phyloP scores from a whole-genome alignment of 2,329 filamentous ascomycete species.

The Stylonectria norvegica region DNA sequence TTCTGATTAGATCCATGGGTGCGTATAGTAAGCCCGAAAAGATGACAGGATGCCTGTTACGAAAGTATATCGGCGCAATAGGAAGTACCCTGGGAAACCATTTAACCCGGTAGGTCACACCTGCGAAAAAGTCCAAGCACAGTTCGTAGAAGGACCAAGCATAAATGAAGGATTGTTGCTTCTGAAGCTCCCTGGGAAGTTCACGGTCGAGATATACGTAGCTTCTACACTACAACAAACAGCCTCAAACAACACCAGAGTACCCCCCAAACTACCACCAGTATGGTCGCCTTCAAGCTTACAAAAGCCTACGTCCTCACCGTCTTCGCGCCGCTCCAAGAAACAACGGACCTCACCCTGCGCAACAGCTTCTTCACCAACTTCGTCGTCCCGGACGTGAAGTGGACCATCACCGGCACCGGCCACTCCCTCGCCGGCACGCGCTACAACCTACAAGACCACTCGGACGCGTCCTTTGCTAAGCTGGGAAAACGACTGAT shows the following conservation, averaged over 20 bases:
- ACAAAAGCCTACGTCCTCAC: conserved; percentile 19
- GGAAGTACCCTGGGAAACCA: too few relatives aligned
- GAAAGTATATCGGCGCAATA: too few relatives aligned
- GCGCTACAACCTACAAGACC: conserved; percentile 12
- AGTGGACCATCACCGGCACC: conserved; percentile 23
- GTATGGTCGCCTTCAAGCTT: conserved; percentile 20
- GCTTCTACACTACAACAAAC: background rate
- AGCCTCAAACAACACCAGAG: background rate
- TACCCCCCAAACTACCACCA: background rate
- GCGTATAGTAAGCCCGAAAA: too few relatives aligned
- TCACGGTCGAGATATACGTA: background rate
- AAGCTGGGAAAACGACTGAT: conserved; percentile 17
- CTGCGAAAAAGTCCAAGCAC: too few relatives aligned
- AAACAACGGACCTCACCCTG: conserved; percentile 10
- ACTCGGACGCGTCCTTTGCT: conserved; percentile 18
- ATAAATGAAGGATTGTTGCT: too few relatives aligned
- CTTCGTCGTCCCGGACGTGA: conserved; percentile 15
- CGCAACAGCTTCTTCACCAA: conserved; percentile 19
- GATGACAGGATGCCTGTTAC: too few relatives aligned
- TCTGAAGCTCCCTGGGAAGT: conserved; percentile 11
- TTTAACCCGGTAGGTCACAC: too few relatives aligned
- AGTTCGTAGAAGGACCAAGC: too few relatives aligned
- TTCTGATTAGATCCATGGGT: too few relatives aligned
- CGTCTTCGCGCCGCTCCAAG: conserved; percentile 18
- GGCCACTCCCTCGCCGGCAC: conserved; percentile 25